Percentiles rank a stretch among this genome's conserved stretches.
Evolutionary conservation across 257 asterid genomes (phyloP).

Genomic region (Nicotiana tomentosiformis): DNA sequence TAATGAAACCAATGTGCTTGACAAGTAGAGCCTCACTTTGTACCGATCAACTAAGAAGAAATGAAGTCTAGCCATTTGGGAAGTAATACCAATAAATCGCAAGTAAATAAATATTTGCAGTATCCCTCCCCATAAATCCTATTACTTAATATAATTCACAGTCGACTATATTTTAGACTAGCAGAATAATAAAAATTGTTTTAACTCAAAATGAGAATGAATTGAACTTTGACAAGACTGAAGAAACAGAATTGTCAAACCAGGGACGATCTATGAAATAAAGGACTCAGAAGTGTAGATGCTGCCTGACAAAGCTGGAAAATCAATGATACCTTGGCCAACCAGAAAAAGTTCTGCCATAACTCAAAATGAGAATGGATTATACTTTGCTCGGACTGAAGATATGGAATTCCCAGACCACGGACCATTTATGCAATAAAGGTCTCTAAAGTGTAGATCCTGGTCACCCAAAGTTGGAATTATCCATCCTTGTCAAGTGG

Average conservation of each 20-base stretch:
- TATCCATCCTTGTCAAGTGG: background rate
- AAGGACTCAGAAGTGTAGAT: background rate
- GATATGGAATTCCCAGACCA: background rate
- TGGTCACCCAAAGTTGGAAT: background rate
- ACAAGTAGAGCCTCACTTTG: slow-evolving; percentile 1
- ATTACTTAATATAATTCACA: background rate
- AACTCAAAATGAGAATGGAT: background rate
- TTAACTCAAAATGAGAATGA: background rate
- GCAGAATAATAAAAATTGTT: background rate
- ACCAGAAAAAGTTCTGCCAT: background rate
- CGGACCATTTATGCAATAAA: background rate
- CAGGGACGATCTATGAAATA: background rate
- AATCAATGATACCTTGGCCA: background rate
- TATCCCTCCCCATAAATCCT: background rate
- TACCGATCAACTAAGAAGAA: background rate
- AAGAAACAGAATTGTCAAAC: background rate
- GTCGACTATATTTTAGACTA: background rate
- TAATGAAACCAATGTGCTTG: background rate
- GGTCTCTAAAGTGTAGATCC: background rate
- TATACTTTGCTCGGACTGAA: background rate
- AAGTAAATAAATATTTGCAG: background rate
- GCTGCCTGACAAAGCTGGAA: background rate
- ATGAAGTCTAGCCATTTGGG: background rate
- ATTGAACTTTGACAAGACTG: background rate
- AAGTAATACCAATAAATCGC: background rate